These are phyloP conservation scores for Lyophyllum atratum DNA, from an alignment of 768 basidiomycete species.

Conservation along the genomic window DNA sequence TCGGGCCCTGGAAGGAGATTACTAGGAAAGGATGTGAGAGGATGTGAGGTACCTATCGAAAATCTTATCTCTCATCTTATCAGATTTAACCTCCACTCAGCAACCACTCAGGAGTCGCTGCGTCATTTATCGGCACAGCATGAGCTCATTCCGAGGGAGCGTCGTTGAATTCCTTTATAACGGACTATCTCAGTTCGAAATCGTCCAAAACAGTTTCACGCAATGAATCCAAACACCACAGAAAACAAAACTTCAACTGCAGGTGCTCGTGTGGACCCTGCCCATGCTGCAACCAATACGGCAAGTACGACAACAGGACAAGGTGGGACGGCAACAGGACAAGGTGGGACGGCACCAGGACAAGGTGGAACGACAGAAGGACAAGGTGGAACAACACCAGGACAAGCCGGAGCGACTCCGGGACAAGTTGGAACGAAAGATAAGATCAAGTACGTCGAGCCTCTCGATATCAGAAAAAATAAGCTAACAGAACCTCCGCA, in stretches of 20 bases:
- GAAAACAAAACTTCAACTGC: background rate
- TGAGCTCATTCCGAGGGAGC: no score
- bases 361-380: background rate
- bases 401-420: background rate
- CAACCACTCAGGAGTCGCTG: no score
- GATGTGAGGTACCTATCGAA: no score
- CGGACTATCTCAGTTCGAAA: background rate
- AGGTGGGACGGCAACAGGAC: no score
- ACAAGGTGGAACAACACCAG: background rate
- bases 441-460: background rate
- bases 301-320: no score
- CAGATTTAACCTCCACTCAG: no score
- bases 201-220: background rate
- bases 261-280: background rate
- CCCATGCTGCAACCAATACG: no score
- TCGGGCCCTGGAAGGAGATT: no score
- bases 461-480: background rate
- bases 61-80: background rate
- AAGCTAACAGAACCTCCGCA: background rate
- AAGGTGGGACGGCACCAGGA: no score
- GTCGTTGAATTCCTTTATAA: background rate
- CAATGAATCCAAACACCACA: background rate
- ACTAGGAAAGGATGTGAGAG: conserved; percentile 12
- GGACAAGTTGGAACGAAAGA: background rate
- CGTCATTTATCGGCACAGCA: no score